Evolutionary conservation across 371 early-diverging fungal species (phyloP), one percentile per base, ranked within the genome.

Genomic region (Syncephalis fuscata): DNA sequence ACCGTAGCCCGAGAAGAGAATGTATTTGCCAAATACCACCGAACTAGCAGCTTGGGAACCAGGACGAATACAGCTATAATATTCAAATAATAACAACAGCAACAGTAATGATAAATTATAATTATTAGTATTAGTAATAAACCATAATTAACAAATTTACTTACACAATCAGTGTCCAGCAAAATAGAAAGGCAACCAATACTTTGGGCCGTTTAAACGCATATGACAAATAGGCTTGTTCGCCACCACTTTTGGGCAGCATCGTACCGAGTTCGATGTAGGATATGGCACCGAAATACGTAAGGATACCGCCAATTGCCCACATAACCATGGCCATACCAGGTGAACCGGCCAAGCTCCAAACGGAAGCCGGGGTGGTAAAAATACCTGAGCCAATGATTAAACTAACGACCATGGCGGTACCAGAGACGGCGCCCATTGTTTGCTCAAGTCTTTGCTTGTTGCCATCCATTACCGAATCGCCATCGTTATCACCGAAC

Each of bases 271-370:
- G 24, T 44, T 44, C 44, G 44, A 22, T 44, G 22, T 44, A 44
- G 22, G 22, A 19, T 3, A 44, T 14, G 22, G 44, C 24, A 22
- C 44, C 44, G 44, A 24, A 19, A 22, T 22, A 44, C 19, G 22
- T 44, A 3, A 44, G 22, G 3, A 44, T 24, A 11, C 44, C 44
- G 14, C 44, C 44, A 11, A 44, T 19, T 19, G 24, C 24, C 44
- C 44, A 44, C 24, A 44, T 19, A 21, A 44, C 9, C 19, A 44
- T 44, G 44, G 44, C 44, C 44, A 44, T 44, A 22, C 44, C 44
- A 3, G 44, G 21, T 15, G 44, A 44, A 24, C 44, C 44, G 11
- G 22, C 44, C 4, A 22, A 21, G 3, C 22, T 10, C 19, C 19
- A 44, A 3, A 44, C 44, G 3, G 24, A 22, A 14, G 44, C 44